Conservation (phyloP, 306 rosid species). For the Malus fusca region DNA sequence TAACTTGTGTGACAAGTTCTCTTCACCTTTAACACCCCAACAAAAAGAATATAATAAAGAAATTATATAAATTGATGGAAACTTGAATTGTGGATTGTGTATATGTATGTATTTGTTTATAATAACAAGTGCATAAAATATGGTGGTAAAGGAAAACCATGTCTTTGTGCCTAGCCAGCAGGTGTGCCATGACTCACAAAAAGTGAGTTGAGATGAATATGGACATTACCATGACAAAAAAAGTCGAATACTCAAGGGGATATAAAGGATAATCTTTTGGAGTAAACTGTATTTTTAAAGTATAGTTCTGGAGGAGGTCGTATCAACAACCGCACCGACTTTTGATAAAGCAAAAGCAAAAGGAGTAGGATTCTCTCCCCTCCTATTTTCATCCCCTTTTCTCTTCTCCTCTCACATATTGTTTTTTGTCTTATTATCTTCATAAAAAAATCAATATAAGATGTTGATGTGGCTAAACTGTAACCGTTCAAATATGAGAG, state of each 20-base stretch:
- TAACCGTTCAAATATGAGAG: too few species aligned
- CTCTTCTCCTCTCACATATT: too few species aligned
- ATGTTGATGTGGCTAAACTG: too few species aligned
- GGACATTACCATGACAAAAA: not conserved
- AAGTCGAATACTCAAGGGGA: not conserved
- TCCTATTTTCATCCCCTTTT: too few species aligned
- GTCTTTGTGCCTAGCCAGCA: not conserved
- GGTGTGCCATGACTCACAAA: not conserved
- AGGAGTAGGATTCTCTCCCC: not conserved
- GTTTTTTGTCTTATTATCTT: too few species aligned
- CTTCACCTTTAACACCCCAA: not conserved
- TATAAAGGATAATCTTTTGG: not conserved
- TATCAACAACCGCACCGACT: constrained; percentile 56
- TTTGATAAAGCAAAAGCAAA: constrained; percentile 24
- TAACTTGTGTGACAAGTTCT: not conserved
- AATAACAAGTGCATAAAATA: not conserved
- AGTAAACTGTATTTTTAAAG: not conserved
- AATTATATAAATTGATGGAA: not conserved
- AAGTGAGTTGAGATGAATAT: not conserved
- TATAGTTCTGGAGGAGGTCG: not conserved
- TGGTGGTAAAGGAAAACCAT: not conserved
- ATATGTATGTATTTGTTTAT: not conserved
- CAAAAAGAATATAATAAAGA: not conserved
- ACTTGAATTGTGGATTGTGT: not conserved
- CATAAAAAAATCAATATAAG: too few species aligned